A percentile compares a stretch with the other conserved stretches of the same genome.
Conservation (phyloP, 805 yeast species). For the Starmerella floris region DNA sequence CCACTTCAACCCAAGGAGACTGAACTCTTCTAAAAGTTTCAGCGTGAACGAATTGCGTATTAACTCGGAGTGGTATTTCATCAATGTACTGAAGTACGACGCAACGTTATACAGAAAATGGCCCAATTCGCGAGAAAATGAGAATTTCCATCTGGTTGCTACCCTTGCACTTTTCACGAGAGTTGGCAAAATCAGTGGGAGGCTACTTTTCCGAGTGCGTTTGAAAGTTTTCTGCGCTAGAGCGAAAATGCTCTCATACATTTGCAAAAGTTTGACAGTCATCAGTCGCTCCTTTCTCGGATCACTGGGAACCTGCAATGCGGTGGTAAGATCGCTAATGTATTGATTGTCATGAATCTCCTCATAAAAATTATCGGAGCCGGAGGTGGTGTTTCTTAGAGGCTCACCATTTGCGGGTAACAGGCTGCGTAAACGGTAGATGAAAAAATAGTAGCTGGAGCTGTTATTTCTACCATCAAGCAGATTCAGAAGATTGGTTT, state of each 20-base stretch:
- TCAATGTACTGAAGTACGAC: not conserved
- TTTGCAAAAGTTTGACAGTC: not conserved
- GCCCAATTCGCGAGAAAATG: not conserved
- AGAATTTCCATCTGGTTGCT: not conserved
- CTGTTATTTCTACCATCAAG: not conserved
- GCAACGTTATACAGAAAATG: not conserved
- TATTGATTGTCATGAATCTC: not conserved
- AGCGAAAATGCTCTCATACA: not conserved
- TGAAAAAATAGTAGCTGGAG: slow-evolving; percentile 10
- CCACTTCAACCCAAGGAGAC: not conserved
- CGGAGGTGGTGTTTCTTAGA: not conserved
- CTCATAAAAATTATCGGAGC: not conserved
- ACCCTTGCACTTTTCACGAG: not conserved
- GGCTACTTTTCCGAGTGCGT: not conserved
- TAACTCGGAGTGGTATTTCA: not conserved
- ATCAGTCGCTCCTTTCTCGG: not conserved
- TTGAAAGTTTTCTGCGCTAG: not conserved
- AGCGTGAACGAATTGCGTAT: not conserved
- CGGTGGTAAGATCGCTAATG: not conserved
- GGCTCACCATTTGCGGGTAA: slow-evolving; percentile 1
- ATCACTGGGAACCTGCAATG: not conserved
- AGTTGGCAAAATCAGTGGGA: not conserved
- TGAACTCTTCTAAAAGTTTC: not conserved
- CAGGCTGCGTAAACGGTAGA: slow-evolving; percentile 9
- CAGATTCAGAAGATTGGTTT: not conserved